phyloP scores from a whole-genome alignment of 2,329 filamentous ascomycete genomes.

The Sporothrix schenckii region DNA sequence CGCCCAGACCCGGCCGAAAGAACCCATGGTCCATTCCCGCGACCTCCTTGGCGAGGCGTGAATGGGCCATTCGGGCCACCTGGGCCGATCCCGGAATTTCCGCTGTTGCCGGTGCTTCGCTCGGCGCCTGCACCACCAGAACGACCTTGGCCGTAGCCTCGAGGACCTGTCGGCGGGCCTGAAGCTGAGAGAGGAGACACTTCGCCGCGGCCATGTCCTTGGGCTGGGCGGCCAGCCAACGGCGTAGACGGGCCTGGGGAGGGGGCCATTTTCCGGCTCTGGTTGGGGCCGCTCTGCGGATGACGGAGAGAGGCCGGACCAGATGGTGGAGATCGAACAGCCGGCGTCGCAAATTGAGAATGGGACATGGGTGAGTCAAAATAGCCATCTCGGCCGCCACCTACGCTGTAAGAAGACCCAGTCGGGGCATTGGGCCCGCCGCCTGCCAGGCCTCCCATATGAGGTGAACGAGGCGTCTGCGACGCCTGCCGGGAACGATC shows the following conservation, averaged over 20 bases:
- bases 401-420: not conserved
- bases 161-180: constrained; percentile 33
- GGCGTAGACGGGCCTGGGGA: constrained; percentile 40
- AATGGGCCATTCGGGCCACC: constrained; percentile 18
- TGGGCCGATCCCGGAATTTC: constrained; percentile 11
- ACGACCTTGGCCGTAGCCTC: constrained; percentile 30
- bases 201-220: constrained; percentile 38
- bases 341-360: constrained; percentile 13
- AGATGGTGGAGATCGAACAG: constrained; percentile 53
- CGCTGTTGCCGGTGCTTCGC: constrained; percentile 17
- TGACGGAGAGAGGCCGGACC: constrained; percentile 58
- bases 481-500: constrained; percentile 54
- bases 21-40: constrained; percentile 38
- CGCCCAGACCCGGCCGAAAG: constrained; percentile 34
- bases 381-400: constrained; percentile 22
- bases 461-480: constrained; percentile 47
- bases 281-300: constrained; percentile 53
- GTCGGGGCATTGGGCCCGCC: not conserved
- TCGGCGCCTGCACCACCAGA: not conserved
- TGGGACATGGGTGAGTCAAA: not conserved
- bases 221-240: constrained; percentile 41
- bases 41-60: constrained; percentile 21
- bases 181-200: constrained; percentile 21
- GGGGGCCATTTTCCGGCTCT: constrained; percentile 46
- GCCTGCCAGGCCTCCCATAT: not conserved